These are phyloP conservation scores for Aspergillus calidoustus DNA, from an alignment of 2,329 filamentous ascomycete genomes.

Conservation along the genomic window DNA sequence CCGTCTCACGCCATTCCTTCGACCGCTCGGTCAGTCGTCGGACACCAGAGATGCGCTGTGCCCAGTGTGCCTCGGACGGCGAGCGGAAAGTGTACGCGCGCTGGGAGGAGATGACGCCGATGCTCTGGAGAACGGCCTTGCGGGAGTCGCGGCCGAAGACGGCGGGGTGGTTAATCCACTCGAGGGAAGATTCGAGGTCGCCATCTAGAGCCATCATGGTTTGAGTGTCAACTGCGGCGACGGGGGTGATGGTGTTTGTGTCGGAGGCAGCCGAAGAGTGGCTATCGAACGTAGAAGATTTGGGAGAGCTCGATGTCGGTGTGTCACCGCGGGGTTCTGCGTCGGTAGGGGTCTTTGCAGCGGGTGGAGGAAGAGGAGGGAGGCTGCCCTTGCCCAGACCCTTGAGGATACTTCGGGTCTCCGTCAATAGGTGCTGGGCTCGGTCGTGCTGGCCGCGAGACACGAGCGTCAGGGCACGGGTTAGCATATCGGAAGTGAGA, in stretches of 20 bases:
- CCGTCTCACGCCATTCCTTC: constrained; percentile 88
- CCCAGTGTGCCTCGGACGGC: constrained; percentile 87
- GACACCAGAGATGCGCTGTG: constrained; percentile 78
- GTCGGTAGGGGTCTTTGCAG: constrained; percentile 43
- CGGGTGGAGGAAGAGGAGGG: constrained; percentile 74
- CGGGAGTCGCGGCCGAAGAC: constrained; percentile 92
- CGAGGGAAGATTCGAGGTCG: constrained; percentile 85
- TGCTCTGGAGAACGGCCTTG: constrained; percentile 94
- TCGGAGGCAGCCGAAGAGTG: constrained; percentile 42
- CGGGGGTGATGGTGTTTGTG: constrained; percentile 56
- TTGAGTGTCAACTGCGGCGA: constrained; percentile 76
- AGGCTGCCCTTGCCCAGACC: constrained; percentile 93
- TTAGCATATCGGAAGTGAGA: constrained; percentile 97
- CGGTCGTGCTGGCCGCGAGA: constrained; percentile 91
- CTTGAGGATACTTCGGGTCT: constrained; percentile 94
- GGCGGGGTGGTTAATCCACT: constrained; percentile 97
- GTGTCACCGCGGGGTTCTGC: constrained; percentile 45
- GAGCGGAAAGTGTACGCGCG: constrained; percentile 92
- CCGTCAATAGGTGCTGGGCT: constrained; percentile 86
- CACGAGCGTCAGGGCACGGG: constrained; percentile 85
- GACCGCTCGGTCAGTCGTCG: constrained; percentile 81
- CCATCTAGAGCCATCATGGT: constrained; percentile 87
- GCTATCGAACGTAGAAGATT: constrained; percentile 40
- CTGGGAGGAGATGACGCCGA: constrained; percentile 94
- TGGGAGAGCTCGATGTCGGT: constrained; percentile 44